Evolutionary conservation across 768 basidiomycete genomes (phyloP).

Genomic region (Mycena galopus): DNA sequence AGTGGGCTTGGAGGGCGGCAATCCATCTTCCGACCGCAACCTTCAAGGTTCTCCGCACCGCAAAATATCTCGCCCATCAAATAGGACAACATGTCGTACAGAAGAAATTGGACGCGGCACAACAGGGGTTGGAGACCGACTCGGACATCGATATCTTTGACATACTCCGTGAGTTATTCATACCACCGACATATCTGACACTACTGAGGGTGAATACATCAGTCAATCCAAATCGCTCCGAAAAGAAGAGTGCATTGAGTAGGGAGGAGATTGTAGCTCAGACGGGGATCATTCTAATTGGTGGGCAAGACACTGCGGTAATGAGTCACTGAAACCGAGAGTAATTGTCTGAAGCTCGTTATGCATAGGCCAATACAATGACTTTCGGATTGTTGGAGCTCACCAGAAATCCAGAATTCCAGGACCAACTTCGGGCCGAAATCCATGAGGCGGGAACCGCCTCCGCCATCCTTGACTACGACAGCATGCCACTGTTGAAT

Average conservation of each 20-base stretch:
- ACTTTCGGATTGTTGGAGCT: no score
- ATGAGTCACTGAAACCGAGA: no score
- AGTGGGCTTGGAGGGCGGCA: neutral
- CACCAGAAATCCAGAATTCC: neutral
- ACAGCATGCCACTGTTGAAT: neutral
- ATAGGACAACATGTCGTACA: neutral
- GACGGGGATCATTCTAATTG: no score
- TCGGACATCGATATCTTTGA: neutral
- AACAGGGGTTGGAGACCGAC: neutral
- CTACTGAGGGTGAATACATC: no score
- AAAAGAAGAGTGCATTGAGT: no score
- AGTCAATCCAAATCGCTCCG: no score
- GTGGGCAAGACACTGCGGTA: no score
- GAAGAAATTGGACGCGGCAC: neutral
- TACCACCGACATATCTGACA: no score
- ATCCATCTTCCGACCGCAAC: neutral
- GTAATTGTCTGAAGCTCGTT: no score
- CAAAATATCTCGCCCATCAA: neutral
- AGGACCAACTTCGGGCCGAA: neutral
- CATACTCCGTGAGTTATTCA: neutral
- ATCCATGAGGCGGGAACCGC: neutral
- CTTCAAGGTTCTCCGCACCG: neutral
- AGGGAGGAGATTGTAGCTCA: no score
- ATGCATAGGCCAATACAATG: no score
- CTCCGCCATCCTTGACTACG: neutral